Percentiles rank a stretch among this genome's conserved stretches.
These are phyloP conservation scores for Apiospora saccharicola DNA, from an alignment of 2,329 filamentous ascomycete species.

Conservation along the genomic window DNA sequence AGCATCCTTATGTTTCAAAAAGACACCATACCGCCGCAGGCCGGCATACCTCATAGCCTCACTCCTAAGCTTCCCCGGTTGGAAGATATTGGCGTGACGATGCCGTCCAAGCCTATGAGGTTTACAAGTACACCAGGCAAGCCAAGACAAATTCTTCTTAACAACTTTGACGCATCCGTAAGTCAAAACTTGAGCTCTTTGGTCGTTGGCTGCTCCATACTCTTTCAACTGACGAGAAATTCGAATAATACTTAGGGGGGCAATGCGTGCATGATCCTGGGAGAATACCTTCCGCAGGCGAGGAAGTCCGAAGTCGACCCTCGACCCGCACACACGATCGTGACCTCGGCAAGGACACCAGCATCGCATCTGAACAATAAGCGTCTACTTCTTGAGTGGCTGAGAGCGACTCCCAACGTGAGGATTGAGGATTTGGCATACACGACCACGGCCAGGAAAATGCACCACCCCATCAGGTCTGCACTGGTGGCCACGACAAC, in stretches of 20 bases:
- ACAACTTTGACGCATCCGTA: slow-evolving; percentile 21
- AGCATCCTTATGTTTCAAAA: neutral
- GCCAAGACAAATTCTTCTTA: neutral
- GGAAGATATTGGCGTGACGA: neutral
- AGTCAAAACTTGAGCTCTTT: neutral
- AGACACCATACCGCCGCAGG: neutral
- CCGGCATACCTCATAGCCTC: neutral
- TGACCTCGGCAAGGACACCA: neutral
- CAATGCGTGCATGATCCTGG: neutral
- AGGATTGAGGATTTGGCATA: neutral
- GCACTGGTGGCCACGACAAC: no score
- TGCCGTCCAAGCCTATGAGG: neutral
- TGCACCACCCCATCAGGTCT: neutral
- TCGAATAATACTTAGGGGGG: neutral
- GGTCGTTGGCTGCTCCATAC: neutral
- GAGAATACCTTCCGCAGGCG: neutral
- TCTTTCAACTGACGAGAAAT: no score
- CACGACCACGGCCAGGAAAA: neutral
- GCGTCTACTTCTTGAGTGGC: neutral
- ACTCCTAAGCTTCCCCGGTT: no score
- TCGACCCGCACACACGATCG: neutral
- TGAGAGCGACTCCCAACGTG: neutral
- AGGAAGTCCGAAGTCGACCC: neutral
- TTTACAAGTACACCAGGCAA: neutral
- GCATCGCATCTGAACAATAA: neutral